phyloP scores from a whole-genome alignment of 1,139 yeast species.

The Taphrina sp. region DNA sequence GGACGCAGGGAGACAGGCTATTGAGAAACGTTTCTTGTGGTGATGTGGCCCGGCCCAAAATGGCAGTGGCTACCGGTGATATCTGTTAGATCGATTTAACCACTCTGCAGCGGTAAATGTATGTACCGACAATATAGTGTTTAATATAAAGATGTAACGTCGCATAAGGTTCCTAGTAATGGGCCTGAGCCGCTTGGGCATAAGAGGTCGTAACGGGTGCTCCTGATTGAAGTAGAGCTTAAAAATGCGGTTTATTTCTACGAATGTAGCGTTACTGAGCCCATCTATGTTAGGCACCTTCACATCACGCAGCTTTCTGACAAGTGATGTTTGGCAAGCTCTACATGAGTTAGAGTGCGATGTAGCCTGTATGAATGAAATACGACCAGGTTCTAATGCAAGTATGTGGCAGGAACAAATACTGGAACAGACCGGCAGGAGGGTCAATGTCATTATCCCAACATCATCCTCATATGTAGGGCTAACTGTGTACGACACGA shows the following conservation, averaged over 20 bases:
- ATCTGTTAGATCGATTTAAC: too few species aligned
- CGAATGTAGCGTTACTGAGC: slow-evolving; percentile 6
- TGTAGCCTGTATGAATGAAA: slow-evolving; percentile 1
- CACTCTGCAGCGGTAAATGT: too few species aligned
- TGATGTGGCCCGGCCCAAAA: neutral
- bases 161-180: too few species aligned
- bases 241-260: slow-evolving; percentile 1
- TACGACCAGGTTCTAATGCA: slow-evolving; percentile 7
- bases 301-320: neutral
- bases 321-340: slow-evolving; percentile 1
- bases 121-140: too few species aligned
- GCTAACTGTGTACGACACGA: neutral
- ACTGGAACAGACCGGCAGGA: neutral
- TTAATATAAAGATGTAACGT: too few species aligned
- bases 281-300: neutral
- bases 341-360: neutral
- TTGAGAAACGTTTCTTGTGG: neutral
- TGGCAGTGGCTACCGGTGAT: neutral
- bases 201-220: too few species aligned
- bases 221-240: too few species aligned
- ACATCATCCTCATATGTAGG: slow-evolving; percentile 9
- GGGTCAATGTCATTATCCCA: neutral
- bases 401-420: neutral
- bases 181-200: too few species aligned
- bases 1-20: neutral